These are phyloP conservation scores for Nicotiana tabacum DNA, from an alignment of 257 asterid genomes.

Conservation along the genomic window DNA sequence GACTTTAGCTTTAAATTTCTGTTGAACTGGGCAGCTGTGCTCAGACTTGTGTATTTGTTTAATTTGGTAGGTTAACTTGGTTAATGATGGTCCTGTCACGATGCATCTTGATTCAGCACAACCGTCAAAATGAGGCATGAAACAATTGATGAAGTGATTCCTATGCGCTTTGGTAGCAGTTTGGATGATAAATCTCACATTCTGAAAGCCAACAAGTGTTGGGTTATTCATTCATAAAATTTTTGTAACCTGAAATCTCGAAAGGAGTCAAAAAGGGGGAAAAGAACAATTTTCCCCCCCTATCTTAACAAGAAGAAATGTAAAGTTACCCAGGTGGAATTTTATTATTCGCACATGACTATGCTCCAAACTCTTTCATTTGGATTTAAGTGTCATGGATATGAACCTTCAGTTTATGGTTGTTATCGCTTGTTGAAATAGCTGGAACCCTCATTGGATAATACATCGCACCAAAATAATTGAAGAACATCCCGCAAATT, in stretches of 20 bases:
- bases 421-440: not conserved
- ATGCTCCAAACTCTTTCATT: not conserved
- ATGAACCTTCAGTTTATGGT: not conserved
- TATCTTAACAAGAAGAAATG: not conserved
- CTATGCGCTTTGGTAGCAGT: not conserved
- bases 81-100: constrained; percentile 91
- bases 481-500: not conserved
- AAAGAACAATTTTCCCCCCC: not conserved
- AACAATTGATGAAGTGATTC: not conserved
- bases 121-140: constrained; percentile 44
- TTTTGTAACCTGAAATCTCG: not conserved
- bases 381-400: not conserved
- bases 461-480: not conserved
- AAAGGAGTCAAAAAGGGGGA: not conserved
- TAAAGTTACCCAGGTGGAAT: not conserved
- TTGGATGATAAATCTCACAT: not conserved
- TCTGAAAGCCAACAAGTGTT: not conserved
- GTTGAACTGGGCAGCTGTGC: not conserved
- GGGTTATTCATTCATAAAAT: not conserved
- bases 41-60: not conserved
- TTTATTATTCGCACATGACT: not conserved
- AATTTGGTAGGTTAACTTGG: constrained; percentile 62
- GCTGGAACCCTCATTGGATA: not conserved
- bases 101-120: constrained; percentile 86
- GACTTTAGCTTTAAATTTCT: not conserved